These are phyloP conservation scores for Psilocybe azurescens DNA, from an alignment of 768 basidiomycete genomes.

Conservation along the genomic window DNA sequence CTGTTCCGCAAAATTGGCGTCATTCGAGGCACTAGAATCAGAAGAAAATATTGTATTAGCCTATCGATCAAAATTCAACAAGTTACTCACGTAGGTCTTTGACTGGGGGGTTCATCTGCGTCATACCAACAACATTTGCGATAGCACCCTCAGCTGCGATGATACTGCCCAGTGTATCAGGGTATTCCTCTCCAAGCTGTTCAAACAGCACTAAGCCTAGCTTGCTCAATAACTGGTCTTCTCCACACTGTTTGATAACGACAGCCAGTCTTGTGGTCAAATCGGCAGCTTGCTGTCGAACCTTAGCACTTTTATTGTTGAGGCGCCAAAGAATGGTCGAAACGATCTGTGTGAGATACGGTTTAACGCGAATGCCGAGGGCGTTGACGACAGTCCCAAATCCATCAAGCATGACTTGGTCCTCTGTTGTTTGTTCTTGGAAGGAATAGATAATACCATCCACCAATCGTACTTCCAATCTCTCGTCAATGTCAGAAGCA, in stretches of 20 bases:
- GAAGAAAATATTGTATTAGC: constrained; percentile 13
- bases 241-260: constrained; percentile 98
- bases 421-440: constrained; percentile 99
- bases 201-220: constrained; percentile 97
- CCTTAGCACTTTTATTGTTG: constrained; percentile 99
- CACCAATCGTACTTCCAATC: constrained; percentile 91
- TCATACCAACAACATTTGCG: constrained; percentile 99
- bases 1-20: constrained; percentile 99
- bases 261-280: constrained; percentile 94
- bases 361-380: constrained; percentile 95
- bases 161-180: constrained; percentile 98
- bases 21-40: constrained; percentile 91
- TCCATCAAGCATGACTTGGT: constrained; percentile 98
- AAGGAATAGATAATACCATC: constrained; percentile 99
- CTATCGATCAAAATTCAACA: not conserved
- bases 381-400: constrained; percentile 98
- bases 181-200: constrained; percentile 99
- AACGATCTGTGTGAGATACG: constrained; percentile 98
- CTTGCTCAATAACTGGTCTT: constrained; percentile 94
- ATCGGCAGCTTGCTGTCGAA: constrained; percentile 99
- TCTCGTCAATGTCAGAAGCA: constrained; percentile 97
- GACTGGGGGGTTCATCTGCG: constrained; percentile 99
- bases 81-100: constrained; percentile 91
- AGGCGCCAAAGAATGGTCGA: constrained; percentile 99
- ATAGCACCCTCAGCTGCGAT: constrained; percentile 99